Evolutionary conservation across 2,329 filamentous ascomycete species (phyloP), one percentile per base, ranked within the genome.

Genomic region (Alternaria novae-zelandiae): DNA sequence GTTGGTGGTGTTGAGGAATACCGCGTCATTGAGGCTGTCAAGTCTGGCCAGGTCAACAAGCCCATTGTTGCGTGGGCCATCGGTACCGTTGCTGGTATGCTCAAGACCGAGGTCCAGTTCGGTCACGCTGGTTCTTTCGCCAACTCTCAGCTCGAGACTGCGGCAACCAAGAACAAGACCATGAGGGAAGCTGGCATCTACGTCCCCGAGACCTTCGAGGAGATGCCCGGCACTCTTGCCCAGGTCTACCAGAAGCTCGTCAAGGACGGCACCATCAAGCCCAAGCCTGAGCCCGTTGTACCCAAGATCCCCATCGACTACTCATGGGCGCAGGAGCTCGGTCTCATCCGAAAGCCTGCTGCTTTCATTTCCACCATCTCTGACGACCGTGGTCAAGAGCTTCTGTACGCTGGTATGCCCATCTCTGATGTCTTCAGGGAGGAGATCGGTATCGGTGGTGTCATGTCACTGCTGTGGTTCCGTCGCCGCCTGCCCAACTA

Each of bases 281-380:
- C 94, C 75, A 88, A 92, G 81, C 82, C 92, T 41, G 96, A 99
- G 88, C 96, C 96, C 61, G 88, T 91, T 56, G 93, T 97, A 45
- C 96, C 96, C 82, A 99, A 99, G 91, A 99, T 99, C 81, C 96
- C 96, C 79, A 96, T 99, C 77, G 96, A 99, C 85, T 99, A 99
- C 89, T 95, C 94, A 45, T 99, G 96, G 96, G 96, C 96, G 21
- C 96, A 99, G 86, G 96, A 99, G 85, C 92, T 99, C 71, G 96
- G 96, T 80, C 94, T 99, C 75, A 96, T 99, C 87, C 95, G 96
- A 87, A 99, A 99, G 89, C 96, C 96, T 72, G 96, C 96, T 82
- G 96, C 96, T 74, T 99, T 99, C 88, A 99, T 99, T 83, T 99
- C 96, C 75, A 99, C 96, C 82, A 99, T 99, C 80, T 97, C 96